Evolutionary conservation across 2,329 filamentous ascomycete genomes (phyloP).

Genomic region (Raffaelea deltoideospora): DNA sequence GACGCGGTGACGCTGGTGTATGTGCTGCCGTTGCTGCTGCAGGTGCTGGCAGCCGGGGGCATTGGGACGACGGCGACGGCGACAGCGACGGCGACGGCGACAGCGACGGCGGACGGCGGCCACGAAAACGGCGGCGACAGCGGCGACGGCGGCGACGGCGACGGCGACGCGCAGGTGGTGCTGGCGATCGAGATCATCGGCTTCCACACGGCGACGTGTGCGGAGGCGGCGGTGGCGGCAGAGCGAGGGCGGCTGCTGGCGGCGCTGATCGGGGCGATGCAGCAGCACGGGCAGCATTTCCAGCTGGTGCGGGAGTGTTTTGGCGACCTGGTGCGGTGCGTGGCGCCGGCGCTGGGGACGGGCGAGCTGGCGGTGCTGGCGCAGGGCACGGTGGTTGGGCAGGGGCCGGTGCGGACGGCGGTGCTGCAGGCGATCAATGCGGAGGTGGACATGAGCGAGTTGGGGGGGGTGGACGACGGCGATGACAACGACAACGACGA

Average conservation of each 20-base stretch:
- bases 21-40: constrained; percentile 64
- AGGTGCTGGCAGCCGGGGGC: constrained; percentile 65
- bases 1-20: constrained; percentile 81
- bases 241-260: constrained; percentile 59
- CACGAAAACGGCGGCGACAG: too few relatives aligned
- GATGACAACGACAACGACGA: too few relatives aligned
- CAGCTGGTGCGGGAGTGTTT: constrained; percentile 90
- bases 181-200: constrained; percentile 77
- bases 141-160: too few relatives aligned
- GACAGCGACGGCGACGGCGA: too few relatives aligned
- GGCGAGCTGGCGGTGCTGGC: constrained; percentile 65
- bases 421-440: constrained; percentile 81
- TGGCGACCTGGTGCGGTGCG: constrained; percentile 66
- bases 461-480: constrained; percentile 73
- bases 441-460: constrained; percentile 81
- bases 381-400: constrained; percentile 62
- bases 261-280: constrained; percentile 67
- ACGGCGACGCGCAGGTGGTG: constrained; percentile 77
- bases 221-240: constrained; percentile 60
- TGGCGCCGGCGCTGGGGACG: constrained; percentile 64
- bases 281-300: constrained; percentile 82
- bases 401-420: constrained; percentile 66
- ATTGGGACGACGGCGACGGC: constrained; percentile 56
- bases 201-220: constrained; percentile 71
- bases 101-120: too few relatives aligned